A percentile compares a stretch with the other conserved stretches of the same genome.
These are phyloP conservation scores for Ashbya aceris DNA, from an alignment of 1,139 yeast species.

Conservation along the genomic window DNA sequence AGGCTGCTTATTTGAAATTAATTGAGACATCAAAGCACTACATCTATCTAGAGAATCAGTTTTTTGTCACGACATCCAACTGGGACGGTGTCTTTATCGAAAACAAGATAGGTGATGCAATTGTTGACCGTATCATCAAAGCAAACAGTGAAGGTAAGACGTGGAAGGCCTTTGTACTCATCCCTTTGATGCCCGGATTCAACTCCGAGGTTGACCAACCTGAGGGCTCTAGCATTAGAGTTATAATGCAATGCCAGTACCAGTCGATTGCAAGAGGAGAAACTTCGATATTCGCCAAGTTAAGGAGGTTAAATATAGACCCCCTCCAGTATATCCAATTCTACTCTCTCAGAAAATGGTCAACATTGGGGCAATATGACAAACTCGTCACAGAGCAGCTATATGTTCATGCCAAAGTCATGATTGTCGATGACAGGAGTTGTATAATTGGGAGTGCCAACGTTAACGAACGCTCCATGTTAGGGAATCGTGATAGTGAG, in stretches of 20 bases:
- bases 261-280: constrained; percentile 88
- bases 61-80: constrained; percentile 79
- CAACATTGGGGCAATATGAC: constrained; percentile 70
- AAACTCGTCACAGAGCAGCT: constrained; percentile 81
- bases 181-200: constrained; percentile 97
- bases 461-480: constrained; percentile 89
- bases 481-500: constrained; percentile 91
- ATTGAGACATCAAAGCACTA: constrained; percentile 91
- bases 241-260: constrained; percentile 94
- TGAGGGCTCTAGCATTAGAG: constrained; percentile 88
- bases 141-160: constrained; percentile 69
- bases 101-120: constrained; percentile 90
- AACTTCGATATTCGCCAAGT: constrained; percentile 78
- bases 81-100: constrained; percentile 81
- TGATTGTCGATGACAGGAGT: constrained; percentile 88
- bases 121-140: constrained; percentile 84
- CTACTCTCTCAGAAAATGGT: constrained; percentile 92
- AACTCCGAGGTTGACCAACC: constrained; percentile 89
- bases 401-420: constrained; percentile 84
- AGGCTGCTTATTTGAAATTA: constrained; percentile 80
- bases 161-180: constrained; percentile 87
- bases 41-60: constrained; percentile 90
- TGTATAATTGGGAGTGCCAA: constrained; percentile 96
- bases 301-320: constrained; percentile 68
- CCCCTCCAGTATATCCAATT: constrained; percentile 91